These are phyloP conservation scores for Camelina hispida DNA, from an alignment of 345 rosid species.

Conservation along the genomic window DNA sequence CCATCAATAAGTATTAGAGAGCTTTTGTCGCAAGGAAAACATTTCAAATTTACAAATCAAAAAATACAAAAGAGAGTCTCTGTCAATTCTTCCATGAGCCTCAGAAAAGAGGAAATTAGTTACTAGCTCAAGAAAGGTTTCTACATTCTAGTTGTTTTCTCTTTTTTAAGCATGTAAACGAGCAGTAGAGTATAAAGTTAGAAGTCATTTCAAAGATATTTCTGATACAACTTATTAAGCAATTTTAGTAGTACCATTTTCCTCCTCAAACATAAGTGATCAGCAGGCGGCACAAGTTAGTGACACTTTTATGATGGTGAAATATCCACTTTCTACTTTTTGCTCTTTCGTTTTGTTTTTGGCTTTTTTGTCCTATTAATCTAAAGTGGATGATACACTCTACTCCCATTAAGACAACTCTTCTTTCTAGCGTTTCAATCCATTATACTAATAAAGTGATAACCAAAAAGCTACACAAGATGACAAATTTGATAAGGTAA, in stretches of 20 bases:
- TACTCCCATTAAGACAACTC: constrained; percentile 25
- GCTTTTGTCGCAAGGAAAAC: constrained; percentile 10
- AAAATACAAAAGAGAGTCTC: constrained; percentile 8
- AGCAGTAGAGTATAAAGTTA: background rate
- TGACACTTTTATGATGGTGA: constrained; percentile 38
- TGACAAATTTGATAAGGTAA: constrained; percentile 18
- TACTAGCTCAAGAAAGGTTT: constrained; percentile 11
- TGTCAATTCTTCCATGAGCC: background rate
- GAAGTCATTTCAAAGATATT: background rate
- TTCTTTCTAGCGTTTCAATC: constrained; percentile 14
- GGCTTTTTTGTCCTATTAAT: constrained; percentile 2
- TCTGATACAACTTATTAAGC: background rate
- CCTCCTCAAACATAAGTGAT: constrained; percentile 27
- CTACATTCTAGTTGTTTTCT: constrained; percentile 4
- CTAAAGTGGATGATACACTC: constrained; percentile 34
- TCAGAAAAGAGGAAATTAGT: constrained; percentile 7
- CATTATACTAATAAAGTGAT: constrained; percentile 6
- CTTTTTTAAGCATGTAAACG: background rate
- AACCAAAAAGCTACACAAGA: background rate
- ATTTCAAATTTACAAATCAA: background rate
- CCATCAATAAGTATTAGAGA: constrained; percentile 22
- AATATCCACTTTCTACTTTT: constrained; percentile 24
- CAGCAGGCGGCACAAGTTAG: constrained; percentile 40
- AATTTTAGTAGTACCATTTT: background rate
- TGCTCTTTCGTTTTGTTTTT: constrained; percentile 13